Conservation (phyloP, 1,284 basidiomycete species). For the Trametes sp. region DNA sequence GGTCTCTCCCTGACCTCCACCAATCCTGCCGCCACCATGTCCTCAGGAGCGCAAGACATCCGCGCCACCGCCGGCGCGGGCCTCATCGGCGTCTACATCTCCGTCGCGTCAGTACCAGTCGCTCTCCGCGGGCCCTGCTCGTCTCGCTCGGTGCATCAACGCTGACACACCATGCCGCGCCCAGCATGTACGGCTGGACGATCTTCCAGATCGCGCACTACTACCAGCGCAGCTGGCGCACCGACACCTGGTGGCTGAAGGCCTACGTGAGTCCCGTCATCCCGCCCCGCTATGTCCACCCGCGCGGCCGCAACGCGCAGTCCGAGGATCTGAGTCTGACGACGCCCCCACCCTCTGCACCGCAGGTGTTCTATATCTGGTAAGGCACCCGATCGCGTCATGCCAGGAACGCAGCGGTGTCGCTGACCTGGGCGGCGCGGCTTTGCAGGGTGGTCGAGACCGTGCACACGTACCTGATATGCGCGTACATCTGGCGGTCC, state of each 20-base stretch:
- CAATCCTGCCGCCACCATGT: neutral
- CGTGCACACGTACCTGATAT: neutral
- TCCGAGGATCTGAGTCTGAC: neutral
- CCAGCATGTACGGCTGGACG: constrained; percentile 3
- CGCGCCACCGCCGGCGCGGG: neutral
- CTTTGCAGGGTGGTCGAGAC: neutral
- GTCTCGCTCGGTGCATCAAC: neutral
- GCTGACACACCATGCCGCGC: neutral
- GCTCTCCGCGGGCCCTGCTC: no score
- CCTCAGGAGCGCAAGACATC: neutral
- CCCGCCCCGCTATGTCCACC: neutral
- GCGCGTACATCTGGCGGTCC: neutral
- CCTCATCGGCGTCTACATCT: constrained; percentile 1
- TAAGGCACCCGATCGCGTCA: neutral
- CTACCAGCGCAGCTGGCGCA: constrained; percentile 1
- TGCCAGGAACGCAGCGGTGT: neutral
- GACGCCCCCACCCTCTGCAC: neutral
- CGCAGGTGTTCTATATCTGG: constrained; percentile 4
- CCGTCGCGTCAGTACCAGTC: neutral
- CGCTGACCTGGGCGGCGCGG: neutral
- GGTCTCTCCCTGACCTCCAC: neutral
- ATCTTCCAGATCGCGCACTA: constrained; percentile 5
- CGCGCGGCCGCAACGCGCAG: neutral
- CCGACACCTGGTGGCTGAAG: neutral
- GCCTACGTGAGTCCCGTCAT: neutral